Percentiles rank a stretch among this genome's conserved stretches.
Conservation (phyloP, 352 stramenopile genomes). For the Pythium vanterpoolii region DNA sequence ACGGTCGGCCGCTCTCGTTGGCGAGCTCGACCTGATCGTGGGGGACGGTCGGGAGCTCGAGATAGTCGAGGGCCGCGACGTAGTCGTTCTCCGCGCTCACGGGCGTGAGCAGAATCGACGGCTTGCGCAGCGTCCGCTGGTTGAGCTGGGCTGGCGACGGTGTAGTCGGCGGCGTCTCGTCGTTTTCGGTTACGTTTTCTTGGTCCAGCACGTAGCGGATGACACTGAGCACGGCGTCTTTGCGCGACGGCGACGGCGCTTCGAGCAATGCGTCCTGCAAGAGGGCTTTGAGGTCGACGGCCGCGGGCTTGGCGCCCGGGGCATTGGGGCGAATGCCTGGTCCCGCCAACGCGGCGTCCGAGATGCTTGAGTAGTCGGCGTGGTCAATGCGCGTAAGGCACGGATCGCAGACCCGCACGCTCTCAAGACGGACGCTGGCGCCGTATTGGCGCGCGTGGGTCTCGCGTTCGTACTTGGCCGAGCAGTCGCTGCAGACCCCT, state of each 20-base stretch:
- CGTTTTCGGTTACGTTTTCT: background rate
- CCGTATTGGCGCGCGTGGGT: background rate
- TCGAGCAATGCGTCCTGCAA: slow-evolving; percentile 23
- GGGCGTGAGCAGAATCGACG: background rate
- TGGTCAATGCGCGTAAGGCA: slow-evolving; percentile 10
- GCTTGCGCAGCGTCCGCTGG: background rate
- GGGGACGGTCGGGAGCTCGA: background rate
- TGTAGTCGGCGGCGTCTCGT: background rate
- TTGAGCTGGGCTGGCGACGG: background rate
- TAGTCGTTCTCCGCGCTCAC: slow-evolving; percentile 1
- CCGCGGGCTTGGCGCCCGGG: background rate
- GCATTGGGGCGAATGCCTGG: background rate
- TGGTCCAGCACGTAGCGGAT: slow-evolving; percentile 51
- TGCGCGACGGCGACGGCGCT: slow-evolving; percentile 30
- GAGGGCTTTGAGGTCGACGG: slow-evolving; percentile 8
- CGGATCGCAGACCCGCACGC: slow-evolving; percentile 11
- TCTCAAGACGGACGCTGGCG: background rate
- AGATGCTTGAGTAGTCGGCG: slow-evolving; percentile 8
- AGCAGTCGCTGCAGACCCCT: slow-evolving; percentile 4
- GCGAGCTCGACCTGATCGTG: background rate
- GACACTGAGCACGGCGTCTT: slow-evolving; percentile 40
- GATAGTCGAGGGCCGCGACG: slow-evolving; percentile 15
- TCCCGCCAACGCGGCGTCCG: background rate
- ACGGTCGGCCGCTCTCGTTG: background rate
- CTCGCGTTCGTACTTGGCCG: slow-evolving; percentile 13